These are phyloP conservation scores for Paraphaeosphaeria minitans DNA, from an alignment of 2,329 filamentous ascomycete species.

Conservation along the genomic window DNA sequence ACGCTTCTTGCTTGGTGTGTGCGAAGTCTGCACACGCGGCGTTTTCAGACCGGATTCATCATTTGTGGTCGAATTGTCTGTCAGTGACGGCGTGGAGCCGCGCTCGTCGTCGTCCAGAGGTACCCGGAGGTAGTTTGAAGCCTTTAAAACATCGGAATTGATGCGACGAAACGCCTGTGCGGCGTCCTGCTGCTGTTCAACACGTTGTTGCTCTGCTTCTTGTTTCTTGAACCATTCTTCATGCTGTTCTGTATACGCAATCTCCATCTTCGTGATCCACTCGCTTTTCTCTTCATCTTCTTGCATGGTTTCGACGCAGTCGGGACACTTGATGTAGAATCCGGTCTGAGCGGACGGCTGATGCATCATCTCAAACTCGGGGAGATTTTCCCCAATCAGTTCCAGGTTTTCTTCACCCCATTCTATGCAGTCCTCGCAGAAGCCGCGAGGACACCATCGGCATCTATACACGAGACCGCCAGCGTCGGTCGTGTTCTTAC, in stretches of 20 bases:
- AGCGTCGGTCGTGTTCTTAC: slow-evolving; percentile 56
- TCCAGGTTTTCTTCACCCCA: slow-evolving; percentile 56
- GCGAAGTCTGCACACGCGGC: not conserved
- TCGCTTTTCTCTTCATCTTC: slow-evolving; percentile 26
- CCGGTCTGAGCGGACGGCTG: slow-evolving; percentile 51
- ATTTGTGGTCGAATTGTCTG: slow-evolving; percentile 1
- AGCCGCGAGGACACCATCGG: slow-evolving; percentile 60
- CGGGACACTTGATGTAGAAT: slow-evolving; percentile 59
- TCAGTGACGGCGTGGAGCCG: not conserved
- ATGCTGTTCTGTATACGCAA: slow-evolving; percentile 30
- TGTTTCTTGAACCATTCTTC: slow-evolving; percentile 27
- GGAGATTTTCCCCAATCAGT: slow-evolving; percentile 58
- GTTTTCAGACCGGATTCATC: not conserved
- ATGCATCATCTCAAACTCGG: slow-evolving; percentile 58
- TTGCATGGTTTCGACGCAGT: slow-evolving; percentile 41
- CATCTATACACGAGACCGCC: slow-evolving; percentile 59
- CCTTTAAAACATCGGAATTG: not conserved
- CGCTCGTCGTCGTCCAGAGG: not conserved
- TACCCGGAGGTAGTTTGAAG: not conserved
- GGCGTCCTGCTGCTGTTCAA: slow-evolving; percentile 20
- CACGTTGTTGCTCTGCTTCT: slow-evolving; percentile 18
- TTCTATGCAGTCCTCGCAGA: slow-evolving; percentile 64
- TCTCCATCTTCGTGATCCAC: slow-evolving; percentile 32
- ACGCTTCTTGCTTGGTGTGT: not conserved
- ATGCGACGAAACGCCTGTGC: slow-evolving; percentile 1